Base-by-base conservation (phyloP, 78 protist genomes). In the Dictyostelium purpureum region DNA sequence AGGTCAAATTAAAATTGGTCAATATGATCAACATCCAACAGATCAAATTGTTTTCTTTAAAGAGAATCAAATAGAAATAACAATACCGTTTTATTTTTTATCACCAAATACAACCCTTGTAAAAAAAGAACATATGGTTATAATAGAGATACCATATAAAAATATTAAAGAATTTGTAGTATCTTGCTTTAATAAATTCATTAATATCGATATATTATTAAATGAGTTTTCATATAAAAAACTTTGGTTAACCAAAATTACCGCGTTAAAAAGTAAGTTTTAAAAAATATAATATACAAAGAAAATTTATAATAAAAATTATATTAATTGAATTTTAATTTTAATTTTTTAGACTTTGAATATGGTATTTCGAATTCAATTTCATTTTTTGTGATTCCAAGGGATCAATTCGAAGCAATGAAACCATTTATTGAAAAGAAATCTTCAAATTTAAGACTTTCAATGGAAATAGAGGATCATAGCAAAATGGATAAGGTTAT, bases 321-420 rank as follows among this genome's bases (percentile, higher is more conserved):
- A 24, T 56, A 56, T 56, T 56, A 56, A 24, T 56, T 24, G 19
- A 24, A 52, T 56, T 56, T 7, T n/a, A 9, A 56, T 24, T 56
- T 24, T 56, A 24, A 56, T 56, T 56, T 4, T 54, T 54, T 69
- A 81, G 90, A 81, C 52, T 51, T 40, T 52, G 90, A 81, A 21
- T 19, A 43, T 31, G 90, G 79, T 16, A 70, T 81, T 11, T 65
- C 90, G 7, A 69, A 69, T 69, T 14, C 59, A 26, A 81, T 81
- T 33, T 21, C 31, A 51, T 69, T 81, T 6, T 69, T 69, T 14
- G 52, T 38, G 2, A 81, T 81, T 19, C 24, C 14, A 3, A 81
- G 76, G 40, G 57, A 37, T 2, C 69, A 81, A 28, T 70, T 52
- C 38, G 42, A 37, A 6, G 33, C 37, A 9, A 49, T 69, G 28